Conservation (phyloP, 345 rosid genomes). For the Acer saccharum region DNA sequence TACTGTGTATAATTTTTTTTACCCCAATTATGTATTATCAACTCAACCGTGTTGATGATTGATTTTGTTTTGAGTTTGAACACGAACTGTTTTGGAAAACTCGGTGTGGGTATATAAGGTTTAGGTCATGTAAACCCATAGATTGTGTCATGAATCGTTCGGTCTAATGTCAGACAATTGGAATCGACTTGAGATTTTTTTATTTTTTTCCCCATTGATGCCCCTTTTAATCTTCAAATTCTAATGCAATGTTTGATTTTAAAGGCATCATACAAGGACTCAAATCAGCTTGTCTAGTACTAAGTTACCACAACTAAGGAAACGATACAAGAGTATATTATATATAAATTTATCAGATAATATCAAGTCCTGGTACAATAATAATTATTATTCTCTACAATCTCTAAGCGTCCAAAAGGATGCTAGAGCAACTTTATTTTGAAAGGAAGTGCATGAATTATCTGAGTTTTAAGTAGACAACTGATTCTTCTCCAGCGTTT, state of each 20-base stretch:
- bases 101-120: slow-evolving; percentile 6
- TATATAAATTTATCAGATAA: too few species aligned
- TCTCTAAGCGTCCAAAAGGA: background rate
- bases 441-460: background rate
- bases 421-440: background rate
- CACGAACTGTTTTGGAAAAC: background rate
- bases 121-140: slow-evolving; percentile 7
- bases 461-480: too few species aligned
- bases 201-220: background rate
- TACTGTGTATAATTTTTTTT: slow-evolving; percentile 15
- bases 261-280: background rate
- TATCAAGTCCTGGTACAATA: too few species aligned
- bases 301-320: too few species aligned
- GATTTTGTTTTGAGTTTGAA: slow-evolving; percentile 3
- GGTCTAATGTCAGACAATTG: background rate
- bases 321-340: too few species aligned
- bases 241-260: background rate
- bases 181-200: background rate
- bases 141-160: background rate
- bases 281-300: background rate
- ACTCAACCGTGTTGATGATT: background rate
- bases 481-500: background rate
- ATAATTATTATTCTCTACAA: background rate
- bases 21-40: background rate
- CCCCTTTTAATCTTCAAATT: background rate